A percentile compares a stretch with the other conserved stretches of the same genome.
These are phyloP conservation scores for Trypanosoma platydactyli DNA, from an alignment of 208 protist genomes.

Conservation along the genomic window DNA sequence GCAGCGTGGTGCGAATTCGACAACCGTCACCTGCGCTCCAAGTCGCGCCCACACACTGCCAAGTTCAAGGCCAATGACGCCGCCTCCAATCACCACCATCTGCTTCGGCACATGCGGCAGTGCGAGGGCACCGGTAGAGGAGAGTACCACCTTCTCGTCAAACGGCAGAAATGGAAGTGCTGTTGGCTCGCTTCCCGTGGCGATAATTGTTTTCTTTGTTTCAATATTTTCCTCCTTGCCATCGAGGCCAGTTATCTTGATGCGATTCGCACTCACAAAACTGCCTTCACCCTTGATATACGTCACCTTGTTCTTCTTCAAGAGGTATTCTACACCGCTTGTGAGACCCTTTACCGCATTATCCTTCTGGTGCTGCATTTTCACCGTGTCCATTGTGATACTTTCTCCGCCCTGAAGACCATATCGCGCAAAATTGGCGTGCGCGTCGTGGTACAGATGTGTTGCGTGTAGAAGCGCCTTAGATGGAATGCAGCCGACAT, in stretches of 20 bases:
- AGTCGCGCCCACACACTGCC: slow-evolving; percentile 98
- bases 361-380: slow-evolving; percentile 97
- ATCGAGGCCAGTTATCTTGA: slow-evolving; percentile 87
- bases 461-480: slow-evolving; percentile 99
- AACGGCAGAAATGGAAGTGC: slow-evolving; percentile 93
- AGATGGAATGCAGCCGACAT: slow-evolving; percentile 99
- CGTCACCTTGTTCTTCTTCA: slow-evolving; percentile 99
- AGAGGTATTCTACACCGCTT: slow-evolving; percentile 98
- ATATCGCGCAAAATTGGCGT: slow-evolving; percentile 93
- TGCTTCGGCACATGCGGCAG: slow-evolving; percentile 96
- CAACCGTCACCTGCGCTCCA: slow-evolving; percentile 97
- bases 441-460: slow-evolving; percentile 97
- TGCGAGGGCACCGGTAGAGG: slow-evolving; percentile 97
- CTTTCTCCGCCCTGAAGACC: slow-evolving; percentile 86
- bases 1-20: slow-evolving; percentile 96
- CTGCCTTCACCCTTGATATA: slow-evolving; percentile 96
- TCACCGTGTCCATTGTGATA: slow-evolving; percentile 92
- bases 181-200: slow-evolving; percentile 97
- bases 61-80: slow-evolving; percentile 99
- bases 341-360: slow-evolving; percentile 95
- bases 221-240: slow-evolving; percentile 90
- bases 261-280: slow-evolving; percentile 67
- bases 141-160: slow-evolving; percentile 98
- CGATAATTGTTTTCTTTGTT: slow-evolving; percentile 98
- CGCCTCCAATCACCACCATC: slow-evolving; percentile 98